Base-by-base conservation (phyloP, 371 early-diverging fungal species). In the Zychaea mexicana region DNA sequence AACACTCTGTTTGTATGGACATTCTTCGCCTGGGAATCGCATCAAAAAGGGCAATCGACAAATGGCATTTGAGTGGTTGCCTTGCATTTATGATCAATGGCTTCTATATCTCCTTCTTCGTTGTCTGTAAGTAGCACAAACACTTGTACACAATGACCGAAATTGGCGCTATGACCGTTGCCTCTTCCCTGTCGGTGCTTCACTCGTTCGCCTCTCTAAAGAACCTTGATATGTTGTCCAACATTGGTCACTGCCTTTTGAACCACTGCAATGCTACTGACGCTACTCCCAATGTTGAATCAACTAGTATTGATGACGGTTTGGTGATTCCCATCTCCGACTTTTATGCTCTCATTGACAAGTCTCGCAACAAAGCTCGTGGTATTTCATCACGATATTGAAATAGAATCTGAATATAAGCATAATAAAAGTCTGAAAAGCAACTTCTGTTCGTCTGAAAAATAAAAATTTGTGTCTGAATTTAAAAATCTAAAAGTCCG, bases 1-100 rank as follows among this genome's bases (percentile, higher is more conserved):
- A 64, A 28, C 67, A 67, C 59, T 69, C 67, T 38, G 62, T 73
- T 65, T 65, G 70, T 28, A 56, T 69, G 59, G 68, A 69, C 55
- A 67, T 61, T n/a, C 45, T 63, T 27, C 67, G 57, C 59, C 66
- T 70, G 12, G 63, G 62, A 31, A 27, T 64, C 55, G 66, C 64
- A 64, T 39, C 61, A 42, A 36, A 32, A 46, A 38, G 38, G 38
- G 27, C 12, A n/a, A 31, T 52, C 33, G 32, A 19, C 3, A 65
- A 66, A 15, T 49, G 49, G 52, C 46, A 27, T 27, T 57, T 57
- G 31, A 39, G 54, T 30, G 53, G 49, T 66, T 61, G 49, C 49
- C 24, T 66, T 56, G 60, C 62, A 15, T 39, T 61, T 61, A 49
- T 49, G 49, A 49, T 49, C 24, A 24, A 49, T 24, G 49, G 62